Percentiles rank a stretch among this genome's conserved stretches.
These are phyloP conservation scores for Candida piceae DNA, from an alignment of 805 yeast species.

Conservation along the genomic window DNA sequence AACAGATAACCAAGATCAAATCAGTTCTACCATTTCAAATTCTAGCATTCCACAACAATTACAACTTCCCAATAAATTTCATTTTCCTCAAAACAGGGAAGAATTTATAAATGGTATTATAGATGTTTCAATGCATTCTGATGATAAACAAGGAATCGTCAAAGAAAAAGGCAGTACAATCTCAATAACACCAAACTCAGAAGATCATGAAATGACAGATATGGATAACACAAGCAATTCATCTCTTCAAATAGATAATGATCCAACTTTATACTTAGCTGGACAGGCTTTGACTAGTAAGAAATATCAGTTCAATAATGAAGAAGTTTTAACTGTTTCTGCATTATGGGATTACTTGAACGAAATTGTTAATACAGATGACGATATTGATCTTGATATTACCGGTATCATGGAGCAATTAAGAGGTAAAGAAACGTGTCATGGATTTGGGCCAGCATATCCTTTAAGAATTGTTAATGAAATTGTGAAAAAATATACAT, in stretches of 20 bases:
- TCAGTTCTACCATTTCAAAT: too few relatives aligned
- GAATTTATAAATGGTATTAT: slow-evolving; percentile 21
- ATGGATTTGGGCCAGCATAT: slow-evolving; percentile 74
- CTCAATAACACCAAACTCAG: slow-evolving; percentile 1
- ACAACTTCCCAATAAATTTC: slow-evolving; percentile 9
- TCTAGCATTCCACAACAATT: too few relatives aligned
- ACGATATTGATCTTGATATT: slow-evolving; percentile 48
- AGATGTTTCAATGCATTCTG: slow-evolving; percentile 11
- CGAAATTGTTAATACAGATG: slow-evolving; percentile 42
- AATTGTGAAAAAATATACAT: slow-evolving; percentile 23
- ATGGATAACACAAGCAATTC: background rate
- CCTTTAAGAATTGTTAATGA: slow-evolving; percentile 40
- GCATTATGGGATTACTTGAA: slow-evolving; percentile 81
- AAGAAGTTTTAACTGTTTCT: slow-evolving; percentile 58
- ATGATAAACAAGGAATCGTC: too few relatives aligned
- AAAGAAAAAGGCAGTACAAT: too few relatives aligned
- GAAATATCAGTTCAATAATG: slow-evolving; percentile 25
- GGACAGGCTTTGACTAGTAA: slow-evolving; percentile 7
- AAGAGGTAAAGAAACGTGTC: slow-evolving; percentile 69
- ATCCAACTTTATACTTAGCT: slow-evolving; percentile 1
- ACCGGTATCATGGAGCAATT: slow-evolving; percentile 52
- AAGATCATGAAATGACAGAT: background rate
- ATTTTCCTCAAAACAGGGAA: slow-evolving; percentile 24
- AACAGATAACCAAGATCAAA: background rate
- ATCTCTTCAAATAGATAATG: background rate